Conservation (phyloP, 495 filamentous ascomycete genomes). For the Penicillium manginii region DNA sequence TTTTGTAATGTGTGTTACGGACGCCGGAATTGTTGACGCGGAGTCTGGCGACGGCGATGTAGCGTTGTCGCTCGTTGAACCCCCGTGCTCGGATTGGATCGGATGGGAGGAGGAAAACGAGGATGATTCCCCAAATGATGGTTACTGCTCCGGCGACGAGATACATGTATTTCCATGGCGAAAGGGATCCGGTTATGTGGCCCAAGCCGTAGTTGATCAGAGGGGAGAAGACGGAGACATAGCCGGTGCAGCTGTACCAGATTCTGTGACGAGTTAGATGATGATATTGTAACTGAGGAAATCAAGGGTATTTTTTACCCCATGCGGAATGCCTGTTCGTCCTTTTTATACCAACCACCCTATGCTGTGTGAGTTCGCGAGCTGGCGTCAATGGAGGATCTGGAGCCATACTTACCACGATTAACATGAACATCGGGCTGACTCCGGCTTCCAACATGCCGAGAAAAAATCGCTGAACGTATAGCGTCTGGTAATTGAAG, state of each 20-base stretch:
- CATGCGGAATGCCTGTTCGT: constrained; percentile 51
- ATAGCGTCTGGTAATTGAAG: constrained; percentile 38
- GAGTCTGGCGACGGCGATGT: constrained; percentile 54
- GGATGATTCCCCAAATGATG: constrained; percentile 31
- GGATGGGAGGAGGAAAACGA: constrained; percentile 47
- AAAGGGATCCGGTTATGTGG: constrained; percentile 24
- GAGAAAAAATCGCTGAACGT: constrained; percentile 52
- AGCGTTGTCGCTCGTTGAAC: constrained; percentile 46
- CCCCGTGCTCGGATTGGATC: constrained; percentile 47
- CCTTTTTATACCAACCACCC: constrained; percentile 47
- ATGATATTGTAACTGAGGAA: not conserved
- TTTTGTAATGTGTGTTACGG: constrained; percentile 54
- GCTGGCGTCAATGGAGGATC: not conserved
- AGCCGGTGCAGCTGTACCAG: constrained; percentile 34
- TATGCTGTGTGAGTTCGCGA: not conserved
- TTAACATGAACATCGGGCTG: constrained; percentile 44
- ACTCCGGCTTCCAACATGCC: constrained; percentile 45
- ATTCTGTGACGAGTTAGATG: constrained; percentile 9
- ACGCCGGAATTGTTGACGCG: constrained; percentile 48
- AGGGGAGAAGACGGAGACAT: constrained; percentile 29
- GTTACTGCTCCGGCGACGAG: constrained; percentile 29
- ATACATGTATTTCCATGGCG: constrained; percentile 35
- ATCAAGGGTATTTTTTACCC: constrained; percentile 24
- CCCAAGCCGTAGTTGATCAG: constrained; percentile 33
- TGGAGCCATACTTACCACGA: constrained; percentile 31